Conservation (phyloP, 129 eudicot genomes). For the Escallonia herrerae region DNA sequence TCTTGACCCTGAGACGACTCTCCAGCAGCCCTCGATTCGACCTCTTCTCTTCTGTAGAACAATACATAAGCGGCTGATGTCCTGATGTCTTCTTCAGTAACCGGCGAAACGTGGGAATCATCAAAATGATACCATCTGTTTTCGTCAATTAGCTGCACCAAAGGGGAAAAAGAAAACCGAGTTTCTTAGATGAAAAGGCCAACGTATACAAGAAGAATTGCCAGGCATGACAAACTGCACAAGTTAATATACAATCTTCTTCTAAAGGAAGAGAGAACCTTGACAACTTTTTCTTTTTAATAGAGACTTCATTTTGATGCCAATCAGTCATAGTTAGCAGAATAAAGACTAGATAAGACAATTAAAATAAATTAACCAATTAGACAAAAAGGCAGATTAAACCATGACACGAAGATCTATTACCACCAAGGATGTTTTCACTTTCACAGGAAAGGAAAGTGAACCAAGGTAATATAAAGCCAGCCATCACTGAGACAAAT, state of each 20-base stretch:
- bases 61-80: slow-evolving; percentile 93
- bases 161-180: not conserved
- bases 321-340: no score
- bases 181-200: not conserved
- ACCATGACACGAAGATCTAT: not conserved
- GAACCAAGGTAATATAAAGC: no score
- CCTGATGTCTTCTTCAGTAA: slow-evolving; percentile 70
- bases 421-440: not conserved
- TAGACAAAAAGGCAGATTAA: not conserved
- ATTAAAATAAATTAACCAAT: no score
- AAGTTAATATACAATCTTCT: no score
- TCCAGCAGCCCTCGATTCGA: slow-evolving; percentile 22
- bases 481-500: no score
- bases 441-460: not conserved
- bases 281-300: no score
- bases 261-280: no score
- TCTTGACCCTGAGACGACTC: slow-evolving; percentile 46
- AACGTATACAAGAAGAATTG: no score
- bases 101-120: slow-evolving; percentile 86
- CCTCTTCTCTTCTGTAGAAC: slow-evolving; percentile 77
- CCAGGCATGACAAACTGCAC: no score
- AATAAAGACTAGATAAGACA: no score
- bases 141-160: slow-evolving; percentile 77
- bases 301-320: no score
- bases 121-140: slow-evolving; percentile 97